Evolutionary conservation across 805 yeast genomes (phyloP).

Genomic region (Lipomyces spencermartinsiae): DNA sequence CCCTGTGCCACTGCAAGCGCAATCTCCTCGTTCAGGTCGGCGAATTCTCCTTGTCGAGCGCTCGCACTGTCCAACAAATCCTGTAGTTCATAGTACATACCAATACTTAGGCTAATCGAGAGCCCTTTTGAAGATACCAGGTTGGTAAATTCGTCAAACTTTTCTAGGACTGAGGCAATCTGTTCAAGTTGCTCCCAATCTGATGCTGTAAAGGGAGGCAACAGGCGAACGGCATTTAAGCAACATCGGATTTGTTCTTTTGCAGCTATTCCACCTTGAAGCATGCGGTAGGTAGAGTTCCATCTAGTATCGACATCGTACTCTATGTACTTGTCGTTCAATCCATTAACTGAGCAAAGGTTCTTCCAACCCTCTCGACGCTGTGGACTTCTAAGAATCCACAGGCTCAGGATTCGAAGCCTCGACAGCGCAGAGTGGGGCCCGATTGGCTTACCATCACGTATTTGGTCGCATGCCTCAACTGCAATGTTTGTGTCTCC

Average conservation of each 20-base stretch:
- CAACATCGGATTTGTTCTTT: background rate
- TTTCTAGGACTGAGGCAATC: background rate
- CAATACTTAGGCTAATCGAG: background rate
- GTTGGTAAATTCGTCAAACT: conserved; percentile 2
- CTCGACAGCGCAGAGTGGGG: background rate
- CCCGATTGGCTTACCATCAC: background rate
- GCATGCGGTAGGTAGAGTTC: conserved; percentile 7
- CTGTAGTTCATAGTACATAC: background rate
- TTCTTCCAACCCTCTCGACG: conserved; percentile 3
- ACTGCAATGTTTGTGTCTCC: conserved; percentile 2
- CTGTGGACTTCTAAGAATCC: background rate
- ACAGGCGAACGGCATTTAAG: background rate
- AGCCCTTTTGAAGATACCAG: background rate
- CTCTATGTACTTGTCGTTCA: background rate
- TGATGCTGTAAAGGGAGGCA: background rate
- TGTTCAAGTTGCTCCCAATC: conserved; percentile 3
- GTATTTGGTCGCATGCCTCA: conserved; percentile 6
- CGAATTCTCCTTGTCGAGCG: background rate
- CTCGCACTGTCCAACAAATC: background rate
- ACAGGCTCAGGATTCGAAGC: background rate
- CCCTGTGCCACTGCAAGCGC: background rate
- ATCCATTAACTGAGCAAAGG: background rate
- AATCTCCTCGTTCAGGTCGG: conserved; percentile 1
- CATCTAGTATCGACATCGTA: background rate
- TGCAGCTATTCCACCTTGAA: conserved; percentile 1